These are phyloP conservation scores for Chaetothyriales sp. DNA, from an alignment of 2,329 filamentous ascomycete genomes.

Conservation along the genomic window DNA sequence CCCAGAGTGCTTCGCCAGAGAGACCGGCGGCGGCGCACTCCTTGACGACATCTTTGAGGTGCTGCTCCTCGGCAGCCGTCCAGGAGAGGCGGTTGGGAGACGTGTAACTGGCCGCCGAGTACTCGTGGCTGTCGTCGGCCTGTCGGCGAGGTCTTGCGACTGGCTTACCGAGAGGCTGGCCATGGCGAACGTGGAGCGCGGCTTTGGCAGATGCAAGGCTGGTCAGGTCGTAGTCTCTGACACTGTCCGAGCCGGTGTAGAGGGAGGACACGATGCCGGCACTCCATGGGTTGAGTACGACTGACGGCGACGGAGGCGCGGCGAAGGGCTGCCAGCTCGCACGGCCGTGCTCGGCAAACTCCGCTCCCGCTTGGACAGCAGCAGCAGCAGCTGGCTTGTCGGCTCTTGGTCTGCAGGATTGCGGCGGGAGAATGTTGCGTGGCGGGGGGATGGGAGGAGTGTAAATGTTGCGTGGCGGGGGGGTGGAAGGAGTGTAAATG, in stretches of 20 bases:
- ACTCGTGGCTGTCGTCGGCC: not conserved
- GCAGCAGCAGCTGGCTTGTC: too few species aligned
- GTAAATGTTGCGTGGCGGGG: too few species aligned
- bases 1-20: slow-evolving; percentile 1
- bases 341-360: not conserved
- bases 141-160: not conserved
- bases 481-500: not conserved
- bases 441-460: not conserved
- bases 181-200: not conserved
- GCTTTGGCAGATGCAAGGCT: not conserved
- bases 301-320: not conserved
- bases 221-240: not conserved
- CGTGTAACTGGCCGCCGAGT: not conserved
- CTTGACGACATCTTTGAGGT: not conserved
- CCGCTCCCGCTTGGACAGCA: not conserved
- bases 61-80: not conserved
- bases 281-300: not conserved
- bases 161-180: not conserved
- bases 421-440: not conserved
- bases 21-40: not conserved
- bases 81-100: not conserved
- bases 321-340: not conserved
- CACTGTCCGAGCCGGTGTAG: not conserved
- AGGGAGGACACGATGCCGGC: not conserved
- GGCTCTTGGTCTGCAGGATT: not conserved